phyloP scores from a whole-genome alignment of 768 basidiomycete species.

The Lyophyllum atratum region DNA sequence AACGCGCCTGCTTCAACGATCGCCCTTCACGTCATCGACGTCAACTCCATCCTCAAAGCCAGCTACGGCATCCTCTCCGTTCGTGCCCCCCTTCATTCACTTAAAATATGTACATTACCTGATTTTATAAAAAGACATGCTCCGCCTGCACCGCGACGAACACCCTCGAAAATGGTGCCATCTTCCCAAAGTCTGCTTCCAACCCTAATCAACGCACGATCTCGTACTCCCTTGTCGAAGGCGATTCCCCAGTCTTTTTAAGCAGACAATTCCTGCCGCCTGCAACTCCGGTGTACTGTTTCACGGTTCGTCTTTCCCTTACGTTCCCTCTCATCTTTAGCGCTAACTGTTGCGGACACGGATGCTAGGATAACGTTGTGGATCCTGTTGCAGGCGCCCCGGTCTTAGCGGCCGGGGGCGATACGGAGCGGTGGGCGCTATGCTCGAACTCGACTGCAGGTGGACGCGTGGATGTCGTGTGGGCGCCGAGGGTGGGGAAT shows the following conservation, averaged over 20 bases:
- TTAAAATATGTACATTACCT: not conserved
- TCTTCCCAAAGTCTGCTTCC: slow-evolving; percentile 11
- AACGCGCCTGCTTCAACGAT: not conserved
- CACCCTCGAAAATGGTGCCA: slow-evolving; percentile 5
- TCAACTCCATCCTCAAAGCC: slow-evolving; percentile 12
- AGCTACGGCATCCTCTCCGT: slow-evolving; percentile 18
- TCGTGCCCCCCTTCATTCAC: not conserved
- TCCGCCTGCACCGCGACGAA: slow-evolving; percentile 1
- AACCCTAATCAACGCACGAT: slow-evolving; percentile 9
- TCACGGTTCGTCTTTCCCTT: slow-evolving; percentile 10
- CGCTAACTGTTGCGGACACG: not conserved
- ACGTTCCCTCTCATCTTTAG: too few species aligned
- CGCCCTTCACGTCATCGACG: slow-evolving; percentile 11
- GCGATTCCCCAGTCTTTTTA: slow-evolving; percentile 16
- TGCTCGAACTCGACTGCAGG: slow-evolving; percentile 20
- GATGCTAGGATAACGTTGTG: slow-evolving; percentile 5
- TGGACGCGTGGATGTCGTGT: slow-evolving; percentile 21
- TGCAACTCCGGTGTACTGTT: slow-evolving; percentile 12
- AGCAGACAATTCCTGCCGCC: slow-evolving; percentile 11
- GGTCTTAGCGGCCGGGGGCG: slow-evolving; percentile 11
- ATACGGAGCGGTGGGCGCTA: slow-evolving; percentile 20
- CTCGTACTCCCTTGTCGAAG: slow-evolving; percentile 9
- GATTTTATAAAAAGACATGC: slow-evolving; percentile 1
- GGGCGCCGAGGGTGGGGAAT: slow-evolving; percentile 13
- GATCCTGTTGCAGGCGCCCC: slow-evolving; percentile 11